These are phyloP conservation scores for Vigna angularis DNA, from an alignment of 306 rosid genomes.

Conservation along the genomic window DNA sequence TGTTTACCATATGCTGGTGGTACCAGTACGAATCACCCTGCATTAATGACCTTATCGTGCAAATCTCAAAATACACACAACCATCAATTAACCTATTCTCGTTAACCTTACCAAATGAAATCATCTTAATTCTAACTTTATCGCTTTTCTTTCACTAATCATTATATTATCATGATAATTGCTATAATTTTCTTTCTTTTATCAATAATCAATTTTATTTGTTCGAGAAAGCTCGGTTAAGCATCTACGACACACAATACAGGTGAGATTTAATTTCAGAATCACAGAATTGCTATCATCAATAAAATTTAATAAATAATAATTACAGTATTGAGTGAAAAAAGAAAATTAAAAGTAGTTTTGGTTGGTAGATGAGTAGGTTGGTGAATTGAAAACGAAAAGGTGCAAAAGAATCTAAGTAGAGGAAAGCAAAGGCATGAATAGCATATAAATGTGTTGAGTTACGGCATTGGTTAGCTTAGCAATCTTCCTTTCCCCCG, in stretches of 20 bases:
- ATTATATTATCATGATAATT: neutral
- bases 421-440: neutral
- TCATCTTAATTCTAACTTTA: neutral
- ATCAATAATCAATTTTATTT: neutral
- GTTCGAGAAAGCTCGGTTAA: no score
- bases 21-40: neutral
- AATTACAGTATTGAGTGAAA: no score
- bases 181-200: neutral
- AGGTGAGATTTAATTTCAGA: no score
- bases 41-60: slow-evolving; percentile 7
- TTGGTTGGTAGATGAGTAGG: neutral
- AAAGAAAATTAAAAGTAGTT: neutral
- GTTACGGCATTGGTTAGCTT: neutral
- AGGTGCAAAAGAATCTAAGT: neutral
- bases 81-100: neutral
- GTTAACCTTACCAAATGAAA: neutral
- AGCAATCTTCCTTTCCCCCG: neutral
- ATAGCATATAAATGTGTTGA: neutral
- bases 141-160: neutral
- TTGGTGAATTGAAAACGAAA: neutral
- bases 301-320: no score
- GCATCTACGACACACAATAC: no score
- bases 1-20: slow-evolving; percentile 24
- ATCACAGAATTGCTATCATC: no score
- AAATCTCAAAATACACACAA: slow-evolving; percentile 7